Base-by-base conservation (phyloP, 2,329 filamentous ascomycete genomes). In the Raffaelea arxii region DNA sequence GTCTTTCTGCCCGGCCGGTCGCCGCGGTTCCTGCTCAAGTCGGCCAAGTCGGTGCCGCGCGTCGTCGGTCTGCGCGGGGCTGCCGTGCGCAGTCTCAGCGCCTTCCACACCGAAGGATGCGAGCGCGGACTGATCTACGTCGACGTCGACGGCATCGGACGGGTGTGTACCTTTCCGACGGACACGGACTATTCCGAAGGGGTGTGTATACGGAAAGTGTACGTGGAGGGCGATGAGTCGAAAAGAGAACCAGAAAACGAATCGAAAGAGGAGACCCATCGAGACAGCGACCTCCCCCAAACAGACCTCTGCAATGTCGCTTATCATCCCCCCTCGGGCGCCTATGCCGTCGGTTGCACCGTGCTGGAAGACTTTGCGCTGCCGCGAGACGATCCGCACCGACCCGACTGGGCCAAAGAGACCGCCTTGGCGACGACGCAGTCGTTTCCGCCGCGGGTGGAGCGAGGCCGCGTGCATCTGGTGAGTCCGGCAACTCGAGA, bases 41-140 rank as follows among this genome's bases (percentile, higher is more conserved):
- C 87, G 41, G 77, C 87, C 30, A 85, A 87, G 53, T 89, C 83
- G 44, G 65, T 75, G 5, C 89, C 91, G 0, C 81, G 80, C 53
- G 76, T 95, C 14, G 64, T 94, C n/a, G 74, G 78, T 11, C 67
- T 96, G 1, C 78, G 82, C 50, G 83, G 84, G 0, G 69, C 73
- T 14, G 76, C 77, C 7, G 80, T 91, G 4, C 76, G 80, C 35
- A 80, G 82, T 43, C 72, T 97, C 56, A 86, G 82, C 52, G 69
- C 78, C 1, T 87, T 95, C 60, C 79, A 94, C 59, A 89, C 82
- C 0, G 76, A 80, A 46, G 81, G 78, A 6, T 92, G 86, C 58
- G 81, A 90, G 48, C 74, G 79, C 46, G 90, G 90, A 0, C 94
- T 96, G 59, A 84, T 90, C 36, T 92, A 89, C 58, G 73, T 87